These are phyloP conservation scores for Pseudovirgaria hyperparasitica DNA, from an alignment of 2,329 filamentous ascomycete species.

Conservation along the genomic window DNA sequence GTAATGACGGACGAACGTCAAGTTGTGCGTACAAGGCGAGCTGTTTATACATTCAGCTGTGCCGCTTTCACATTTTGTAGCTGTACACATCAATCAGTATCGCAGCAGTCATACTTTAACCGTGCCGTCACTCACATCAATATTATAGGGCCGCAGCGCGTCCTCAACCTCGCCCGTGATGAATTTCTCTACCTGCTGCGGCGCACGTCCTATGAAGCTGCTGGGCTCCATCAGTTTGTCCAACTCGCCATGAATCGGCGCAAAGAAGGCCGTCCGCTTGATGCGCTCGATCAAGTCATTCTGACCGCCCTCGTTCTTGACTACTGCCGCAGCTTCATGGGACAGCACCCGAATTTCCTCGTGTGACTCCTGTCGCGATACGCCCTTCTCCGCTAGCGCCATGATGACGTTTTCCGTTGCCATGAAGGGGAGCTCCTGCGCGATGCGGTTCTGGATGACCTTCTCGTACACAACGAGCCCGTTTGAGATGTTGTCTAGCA, in stretches of 20 bases:
- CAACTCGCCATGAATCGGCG: conserved; percentile 53
- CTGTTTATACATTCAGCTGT: no score
- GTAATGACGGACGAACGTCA: no score
- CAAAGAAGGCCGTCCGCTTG: conserved; percentile 59
- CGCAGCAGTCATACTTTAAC: no score
- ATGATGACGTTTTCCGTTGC: conserved; percentile 47
- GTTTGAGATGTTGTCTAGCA: conserved; percentile 61
- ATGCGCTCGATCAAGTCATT: conserved; percentile 80
- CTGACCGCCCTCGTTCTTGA: conserved; percentile 58
- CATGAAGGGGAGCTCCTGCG: conserved; percentile 80
- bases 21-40: no score
- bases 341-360: conserved; percentile 74
- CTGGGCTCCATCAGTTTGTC: conserved; percentile 54
- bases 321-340: conserved; percentile 58
- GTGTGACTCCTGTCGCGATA: conserved; percentile 68
- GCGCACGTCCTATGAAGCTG: conserved; percentile 43
- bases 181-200: conserved; percentile 42
- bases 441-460: conserved; percentile 53
- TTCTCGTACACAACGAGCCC: conserved; percentile 66
- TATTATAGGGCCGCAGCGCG: no score
- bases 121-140: no score
- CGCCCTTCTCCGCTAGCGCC: conserved; percentile 59
- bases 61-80: no score
- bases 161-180: conserved; percentile 35
- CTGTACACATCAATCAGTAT: no score